Conservation (phyloP, 2,329 filamentous ascomycete genomes). For the Aspergillus oerlinghausenensis region DNA sequence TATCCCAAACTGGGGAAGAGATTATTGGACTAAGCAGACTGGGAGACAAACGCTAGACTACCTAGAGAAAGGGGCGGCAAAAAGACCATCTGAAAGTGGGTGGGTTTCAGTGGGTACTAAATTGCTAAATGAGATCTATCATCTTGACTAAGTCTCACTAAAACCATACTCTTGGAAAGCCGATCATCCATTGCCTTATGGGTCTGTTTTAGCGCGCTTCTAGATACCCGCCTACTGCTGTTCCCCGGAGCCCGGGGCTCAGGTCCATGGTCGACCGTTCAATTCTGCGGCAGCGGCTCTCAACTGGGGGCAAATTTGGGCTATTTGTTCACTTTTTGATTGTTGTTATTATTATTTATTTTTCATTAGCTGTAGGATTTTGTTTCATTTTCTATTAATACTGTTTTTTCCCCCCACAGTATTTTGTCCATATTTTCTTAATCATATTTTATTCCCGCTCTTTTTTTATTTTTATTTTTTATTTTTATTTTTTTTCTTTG, state of each 20-base stretch:
- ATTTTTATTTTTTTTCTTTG: neutral
- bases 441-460: conserved; percentile 2
- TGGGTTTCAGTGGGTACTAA: neutral
- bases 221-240: conserved; percentile 23
- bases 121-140: conserved; percentile 31
- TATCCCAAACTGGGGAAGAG: neutral
- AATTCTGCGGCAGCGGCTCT: conserved; percentile 21
- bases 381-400: conserved; percentile 10
- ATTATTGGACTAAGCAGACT: neutral
- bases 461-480: conserved; percentile 1
- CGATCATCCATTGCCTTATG: conserved; percentile 31
- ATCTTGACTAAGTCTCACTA: conserved; percentile 33
- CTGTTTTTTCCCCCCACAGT: conserved; percentile 6
- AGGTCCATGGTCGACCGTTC: conserved; percentile 25
- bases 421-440: conserved; percentile 13
- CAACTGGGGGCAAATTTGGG: conserved; percentile 7
- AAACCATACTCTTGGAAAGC: conserved; percentile 32
- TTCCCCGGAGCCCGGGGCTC: conserved; percentile 34
- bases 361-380: conserved; percentile 3
- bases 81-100: neutral
- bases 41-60: neutral
- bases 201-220: conserved; percentile 26
- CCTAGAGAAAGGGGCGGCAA: neutral
- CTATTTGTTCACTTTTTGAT: conserved; percentile 11
- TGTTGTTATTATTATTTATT: neutral